Evolutionary conservation across 176 grass and related monocot genomes (phyloP).

Genomic region (Oryza nivara): DNA sequence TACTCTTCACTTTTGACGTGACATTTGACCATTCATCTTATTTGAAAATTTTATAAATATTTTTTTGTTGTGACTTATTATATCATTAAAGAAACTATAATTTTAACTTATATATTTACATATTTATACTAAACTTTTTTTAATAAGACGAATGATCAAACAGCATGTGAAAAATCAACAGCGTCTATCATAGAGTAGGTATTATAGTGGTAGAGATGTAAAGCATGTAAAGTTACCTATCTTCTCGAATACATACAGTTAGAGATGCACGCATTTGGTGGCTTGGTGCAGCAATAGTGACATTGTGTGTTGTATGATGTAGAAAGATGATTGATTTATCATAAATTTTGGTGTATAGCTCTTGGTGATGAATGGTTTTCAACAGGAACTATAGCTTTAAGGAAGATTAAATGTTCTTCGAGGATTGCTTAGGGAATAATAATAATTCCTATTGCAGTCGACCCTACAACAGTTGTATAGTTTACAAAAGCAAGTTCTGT

Average conservation of each 20-base stretch:
- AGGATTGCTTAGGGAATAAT: background rate
- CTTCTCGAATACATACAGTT: background rate
- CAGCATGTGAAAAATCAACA: no score
- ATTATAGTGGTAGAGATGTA: background rate
- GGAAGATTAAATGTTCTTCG: background rate
- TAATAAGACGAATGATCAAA: no score
- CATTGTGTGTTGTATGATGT: background rate
- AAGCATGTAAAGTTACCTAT: background rate
- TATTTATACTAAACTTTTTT: no score
- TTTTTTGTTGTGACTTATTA: no score
- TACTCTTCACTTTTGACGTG: no score
- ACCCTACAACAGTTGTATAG: slow-evolving; percentile 1
- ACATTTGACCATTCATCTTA: no score
- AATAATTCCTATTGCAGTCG: background rate
- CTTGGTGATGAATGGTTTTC: slow-evolving; percentile 18
- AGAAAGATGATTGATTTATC: background rate
- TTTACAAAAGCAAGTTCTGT: slow-evolving; percentile 25
- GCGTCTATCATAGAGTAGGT: no score
- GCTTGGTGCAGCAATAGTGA: background rate
- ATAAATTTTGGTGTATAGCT: background rate
- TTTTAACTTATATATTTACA: no score
- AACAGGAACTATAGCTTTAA: background rate
- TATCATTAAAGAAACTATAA: no score
- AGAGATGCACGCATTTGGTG: background rate
- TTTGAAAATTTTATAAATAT: no score